phyloP scores from a whole-genome alignment of 108 stramenopile genomes.

The Mayamaea pseudoterrestris region DNA sequence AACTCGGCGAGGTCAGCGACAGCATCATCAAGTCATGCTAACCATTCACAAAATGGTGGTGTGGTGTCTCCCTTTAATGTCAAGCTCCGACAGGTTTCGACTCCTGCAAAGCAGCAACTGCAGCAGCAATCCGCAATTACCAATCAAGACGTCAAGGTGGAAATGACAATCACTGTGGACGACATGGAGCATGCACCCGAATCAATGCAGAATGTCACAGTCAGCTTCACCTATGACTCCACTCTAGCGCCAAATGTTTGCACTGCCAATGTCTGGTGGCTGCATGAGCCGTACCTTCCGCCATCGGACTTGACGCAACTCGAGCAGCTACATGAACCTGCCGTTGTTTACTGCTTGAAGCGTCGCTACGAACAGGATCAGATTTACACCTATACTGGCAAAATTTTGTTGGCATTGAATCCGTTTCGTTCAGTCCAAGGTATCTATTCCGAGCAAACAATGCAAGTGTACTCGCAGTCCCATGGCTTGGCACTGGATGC shows the following conservation, averaged over 20 bases:
- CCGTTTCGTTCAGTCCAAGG: conserved; percentile 69
- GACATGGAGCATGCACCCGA: conserved; percentile 22
- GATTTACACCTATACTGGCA: conserved; percentile 90
- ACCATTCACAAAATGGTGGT: neutral
- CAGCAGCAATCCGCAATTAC: neutral
- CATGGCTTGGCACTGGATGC: too few relatives aligned
- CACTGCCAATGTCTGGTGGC: conserved; percentile 45
- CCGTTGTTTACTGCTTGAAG: conserved; percentile 78
- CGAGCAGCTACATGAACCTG: conserved; percentile 73
- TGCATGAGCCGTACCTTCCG: too few relatives aligned
- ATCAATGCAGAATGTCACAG: conserved; percentile 17
- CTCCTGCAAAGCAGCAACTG: neutral
- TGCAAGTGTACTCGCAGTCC: conserved; percentile 62
- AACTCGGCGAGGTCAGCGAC: neutral
- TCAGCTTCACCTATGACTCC: conserved; percentile 26
- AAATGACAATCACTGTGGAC: conserved; percentile 20
- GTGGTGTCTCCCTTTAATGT: neutral
- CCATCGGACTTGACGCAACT: conserved; percentile 63
- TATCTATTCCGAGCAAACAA: conserved; percentile 49
- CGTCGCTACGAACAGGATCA: conserved; percentile 54
- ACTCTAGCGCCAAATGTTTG: conserved; percentile 16
- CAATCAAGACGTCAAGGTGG: conserved; percentile 4
- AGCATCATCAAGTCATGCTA: neutral
- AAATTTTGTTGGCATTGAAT: conserved; percentile 90
- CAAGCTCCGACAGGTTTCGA: neutral